These are phyloP conservation scores for Rubia peregrina DNA, from an alignment of 305 asterid genomes.

Conservation along the genomic window DNA sequence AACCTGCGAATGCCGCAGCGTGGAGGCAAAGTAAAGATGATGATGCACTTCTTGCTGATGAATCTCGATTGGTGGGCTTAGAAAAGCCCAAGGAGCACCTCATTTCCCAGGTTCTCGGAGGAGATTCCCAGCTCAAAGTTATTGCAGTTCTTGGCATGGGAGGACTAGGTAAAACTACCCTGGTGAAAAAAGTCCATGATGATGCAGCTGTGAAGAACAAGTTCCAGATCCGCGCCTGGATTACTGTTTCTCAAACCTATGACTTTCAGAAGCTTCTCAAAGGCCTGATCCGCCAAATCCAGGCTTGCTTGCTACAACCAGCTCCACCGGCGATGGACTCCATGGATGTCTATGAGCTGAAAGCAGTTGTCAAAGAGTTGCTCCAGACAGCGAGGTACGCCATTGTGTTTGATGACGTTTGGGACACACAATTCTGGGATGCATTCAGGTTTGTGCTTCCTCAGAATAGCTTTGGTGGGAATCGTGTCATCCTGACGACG, in stretches of 20 bases:
- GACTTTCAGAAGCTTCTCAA: not conserved
- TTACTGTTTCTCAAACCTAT: constrained; percentile 5
- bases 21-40: not conserved
- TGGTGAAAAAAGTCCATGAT: constrained; percentile 1
- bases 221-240: not conserved
- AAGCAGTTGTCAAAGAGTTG: not conserved
- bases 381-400: constrained; percentile 2
- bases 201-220: not conserved
- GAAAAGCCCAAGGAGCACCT: constrained; percentile 4
- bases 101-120: constrained; percentile 1
- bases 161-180: constrained; percentile 10
- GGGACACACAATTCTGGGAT: constrained; percentile 2
- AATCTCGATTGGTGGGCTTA: constrained; percentile 5
- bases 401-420: constrained; percentile 6
- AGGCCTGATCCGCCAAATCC: not conserved
- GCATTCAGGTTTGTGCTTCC: not conserved
- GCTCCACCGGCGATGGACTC: not conserved
- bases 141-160: constrained; percentile 11
- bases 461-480: not conserved
- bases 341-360: not conserved
- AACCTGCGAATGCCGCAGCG: not conserved
- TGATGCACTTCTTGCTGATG: not conserved
- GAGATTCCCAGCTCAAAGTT: not conserved
- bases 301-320: not conserved
- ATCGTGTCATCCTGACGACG: constrained; percentile 8